phyloP scores from a whole-genome alignment of 345 rosid species.

The Physaria fendleri region DNA sequence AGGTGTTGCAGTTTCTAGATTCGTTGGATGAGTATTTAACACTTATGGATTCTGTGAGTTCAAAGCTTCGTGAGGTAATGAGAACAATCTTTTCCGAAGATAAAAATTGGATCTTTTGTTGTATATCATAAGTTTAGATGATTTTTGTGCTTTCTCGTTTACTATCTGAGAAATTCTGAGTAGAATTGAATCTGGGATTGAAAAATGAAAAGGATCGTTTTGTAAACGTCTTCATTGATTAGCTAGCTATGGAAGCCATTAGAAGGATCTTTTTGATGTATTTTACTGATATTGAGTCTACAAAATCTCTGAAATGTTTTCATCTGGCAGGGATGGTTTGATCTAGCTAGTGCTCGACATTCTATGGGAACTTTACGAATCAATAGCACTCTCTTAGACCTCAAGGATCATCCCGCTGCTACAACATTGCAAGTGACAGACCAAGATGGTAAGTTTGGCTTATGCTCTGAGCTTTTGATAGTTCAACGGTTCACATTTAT shows the following conservation, averaged over 20 bases:
- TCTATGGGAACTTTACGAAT: conserved; percentile 89
- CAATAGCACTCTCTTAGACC: conserved; percentile 66
- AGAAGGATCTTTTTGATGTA: not conserved
- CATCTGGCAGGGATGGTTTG: conserved; percentile 74
- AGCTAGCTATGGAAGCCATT: not conserved
- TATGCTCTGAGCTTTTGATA: not conserved
- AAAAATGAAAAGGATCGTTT: not conserved
- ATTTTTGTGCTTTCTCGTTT: not conserved
- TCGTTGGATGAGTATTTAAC: conserved; percentile 60
- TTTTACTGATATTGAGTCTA: not conserved
- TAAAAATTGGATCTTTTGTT: no score
- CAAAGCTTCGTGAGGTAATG: conserved; percentile 69
- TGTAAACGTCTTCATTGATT: not conserved
- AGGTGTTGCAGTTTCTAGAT: conserved; percentile 62
- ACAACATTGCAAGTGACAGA: conserved; percentile 46
- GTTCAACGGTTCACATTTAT: not conserved
- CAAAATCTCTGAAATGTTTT: not conserved
- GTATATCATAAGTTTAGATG: not conserved
- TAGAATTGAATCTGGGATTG: not conserved
- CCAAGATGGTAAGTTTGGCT: conserved; percentile 34
- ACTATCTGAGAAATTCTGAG: not conserved
- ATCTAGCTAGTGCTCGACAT: conserved; percentile 80
- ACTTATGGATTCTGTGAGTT: conserved; percentile 53
- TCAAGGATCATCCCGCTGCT: conserved; percentile 66
- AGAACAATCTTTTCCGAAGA: not conserved